Evolutionary conservation across 2,329 filamentous ascomycete genomes (phyloP).

Genomic region (Paramyrothecium roridum): DNA sequence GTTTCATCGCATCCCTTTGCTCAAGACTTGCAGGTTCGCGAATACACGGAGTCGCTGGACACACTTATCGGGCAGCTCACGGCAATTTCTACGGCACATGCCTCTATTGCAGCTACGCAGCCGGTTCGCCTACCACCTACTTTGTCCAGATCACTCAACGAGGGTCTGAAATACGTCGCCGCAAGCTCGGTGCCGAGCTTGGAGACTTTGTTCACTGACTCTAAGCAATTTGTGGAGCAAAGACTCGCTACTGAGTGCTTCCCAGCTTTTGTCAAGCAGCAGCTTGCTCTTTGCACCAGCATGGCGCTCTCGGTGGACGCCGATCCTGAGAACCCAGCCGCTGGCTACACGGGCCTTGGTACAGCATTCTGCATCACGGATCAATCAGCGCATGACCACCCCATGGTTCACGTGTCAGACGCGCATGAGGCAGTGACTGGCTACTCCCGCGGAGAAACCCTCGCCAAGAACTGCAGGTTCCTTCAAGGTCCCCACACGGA

Average conservation of each 20-base stretch:
- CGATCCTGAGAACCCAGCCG: slow-evolving; percentile 20
- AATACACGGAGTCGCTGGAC: slow-evolving; percentile 40
- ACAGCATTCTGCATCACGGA: slow-evolving; percentile 58
- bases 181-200: slow-evolving; percentile 41
- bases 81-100: slow-evolving; percentile 39
- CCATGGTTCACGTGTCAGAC: slow-evolving; percentile 46
- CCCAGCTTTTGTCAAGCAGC: slow-evolving; percentile 49
- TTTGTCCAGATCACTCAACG: slow-evolving; percentile 37
- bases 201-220: slow-evolving; percentile 39
- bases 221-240: slow-evolving; percentile 40
- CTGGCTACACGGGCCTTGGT: slow-evolving; percentile 50
- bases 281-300: slow-evolving; percentile 43
- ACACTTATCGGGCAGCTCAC: slow-evolving; percentile 36
- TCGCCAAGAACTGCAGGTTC: slow-evolving; percentile 47
- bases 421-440: slow-evolving; percentile 51
- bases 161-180: slow-evolving; percentile 43
- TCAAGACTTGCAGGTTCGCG: slow-evolving; percentile 28
- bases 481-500: slow-evolving; percentile 47
- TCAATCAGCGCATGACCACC: slow-evolving; percentile 44
- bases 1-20: slow-evolving; percentile 1
- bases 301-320: slow-evolving; percentile 36
- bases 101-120: slow-evolving; percentile 36
- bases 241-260: slow-evolving; percentile 43
- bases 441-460: slow-evolving; percentile 41
- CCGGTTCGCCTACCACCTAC: slow-evolving; percentile 38